These are phyloP conservation scores for Ogataea trehaloabstinens DNA, from an alignment of 805 yeast genomes.

Conservation along the genomic window DNA sequence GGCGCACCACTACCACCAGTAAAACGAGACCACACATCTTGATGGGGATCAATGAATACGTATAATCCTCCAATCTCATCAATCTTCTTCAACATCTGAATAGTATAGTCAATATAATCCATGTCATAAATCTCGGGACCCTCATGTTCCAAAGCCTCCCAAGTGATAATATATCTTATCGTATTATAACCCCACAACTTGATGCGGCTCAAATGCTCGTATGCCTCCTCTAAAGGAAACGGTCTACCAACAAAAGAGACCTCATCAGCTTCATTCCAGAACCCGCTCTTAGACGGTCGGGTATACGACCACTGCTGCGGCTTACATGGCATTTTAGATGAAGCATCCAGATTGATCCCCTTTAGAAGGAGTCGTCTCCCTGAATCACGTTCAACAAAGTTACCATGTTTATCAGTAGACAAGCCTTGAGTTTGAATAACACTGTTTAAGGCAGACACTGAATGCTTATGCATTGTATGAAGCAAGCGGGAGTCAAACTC, in stretches of 20 bases:
- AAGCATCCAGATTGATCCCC: constrained; percentile 81
- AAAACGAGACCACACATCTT: constrained; percentile 90
- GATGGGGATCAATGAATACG: constrained; percentile 85
- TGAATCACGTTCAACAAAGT: constrained; percentile 47
- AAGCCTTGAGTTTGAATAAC: constrained; percentile 23
- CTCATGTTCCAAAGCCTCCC: constrained; percentile 90
- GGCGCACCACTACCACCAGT: constrained; percentile 95
- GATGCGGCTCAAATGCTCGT: constrained; percentile 63
- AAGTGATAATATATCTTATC: constrained; percentile 71
- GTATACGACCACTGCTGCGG: constrained; percentile 49
- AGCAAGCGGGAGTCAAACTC: not conserved
- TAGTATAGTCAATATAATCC: constrained; percentile 68
- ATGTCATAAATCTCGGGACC: constrained; percentile 86
- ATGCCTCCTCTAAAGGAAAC: constrained; percentile 71
- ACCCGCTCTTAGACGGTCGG: constrained; percentile 40
- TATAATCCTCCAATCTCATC: constrained; percentile 68
- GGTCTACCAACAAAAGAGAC: constrained; percentile 87
- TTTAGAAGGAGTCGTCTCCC: constrained; percentile 65
- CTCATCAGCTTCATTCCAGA: constrained; percentile 62
- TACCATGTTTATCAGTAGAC: constrained; percentile 46
- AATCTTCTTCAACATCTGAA: constrained; percentile 56
- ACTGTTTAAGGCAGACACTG: constrained; percentile 14
- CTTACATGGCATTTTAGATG: constrained; percentile 62
- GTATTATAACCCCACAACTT: constrained; percentile 81
- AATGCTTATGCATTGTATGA: constrained; percentile 13